Conservation (phyloP, 176 grass and related monocot genomes). For the Triticum dicoccoides region DNA sequence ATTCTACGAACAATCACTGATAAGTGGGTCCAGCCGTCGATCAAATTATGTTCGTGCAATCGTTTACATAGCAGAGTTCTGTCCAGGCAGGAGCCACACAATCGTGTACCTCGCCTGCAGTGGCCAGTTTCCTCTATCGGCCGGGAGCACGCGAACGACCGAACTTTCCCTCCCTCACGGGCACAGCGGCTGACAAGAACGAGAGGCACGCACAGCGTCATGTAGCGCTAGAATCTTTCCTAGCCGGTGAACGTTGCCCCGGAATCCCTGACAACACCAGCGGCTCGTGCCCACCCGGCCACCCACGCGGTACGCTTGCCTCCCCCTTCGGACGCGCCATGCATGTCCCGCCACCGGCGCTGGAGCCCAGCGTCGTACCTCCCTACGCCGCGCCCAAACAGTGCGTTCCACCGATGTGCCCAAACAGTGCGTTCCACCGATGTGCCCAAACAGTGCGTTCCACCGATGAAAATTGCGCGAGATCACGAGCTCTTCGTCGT, state of each 20-base stretch:
- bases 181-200: not conserved
- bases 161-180: not conserved
- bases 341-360: not conserved
- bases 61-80: not conserved
- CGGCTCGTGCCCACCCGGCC: not conserved
- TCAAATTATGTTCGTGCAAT: not conserved
- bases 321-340: not conserved
- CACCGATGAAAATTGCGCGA: not conserved
- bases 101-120: not conserved
- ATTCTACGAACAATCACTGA: not conserved
- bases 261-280: not conserved
- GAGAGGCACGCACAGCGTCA: not conserved
- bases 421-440: not conserved
- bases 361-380: slow-evolving; percentile 1
- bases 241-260: not conserved
- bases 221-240: slow-evolving; percentile 22
- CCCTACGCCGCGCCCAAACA: not conserved
- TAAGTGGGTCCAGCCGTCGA: not conserved
- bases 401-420: not conserved
- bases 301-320: not conserved
- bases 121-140: not conserved
- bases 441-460: not conserved
- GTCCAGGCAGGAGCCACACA: not conserved
- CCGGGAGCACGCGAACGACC: not conserved
- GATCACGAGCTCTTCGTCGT: slow-evolving; percentile 11